Conservation (phyloP, 306 rosid genomes). For the Prunus dulcis region DNA sequence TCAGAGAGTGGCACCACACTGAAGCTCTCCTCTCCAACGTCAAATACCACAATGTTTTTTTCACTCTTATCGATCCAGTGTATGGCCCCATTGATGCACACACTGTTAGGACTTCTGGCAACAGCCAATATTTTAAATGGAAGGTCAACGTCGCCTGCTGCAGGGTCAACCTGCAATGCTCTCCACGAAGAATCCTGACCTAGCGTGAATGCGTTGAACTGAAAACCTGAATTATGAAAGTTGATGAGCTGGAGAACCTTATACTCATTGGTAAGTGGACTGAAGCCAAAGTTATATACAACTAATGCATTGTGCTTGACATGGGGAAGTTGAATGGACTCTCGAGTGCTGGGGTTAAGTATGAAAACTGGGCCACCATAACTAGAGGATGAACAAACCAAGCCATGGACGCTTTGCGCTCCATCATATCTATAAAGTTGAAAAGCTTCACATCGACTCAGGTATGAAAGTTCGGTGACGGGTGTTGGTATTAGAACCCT, state of each 20-base stretch:
- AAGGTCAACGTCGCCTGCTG: no score
- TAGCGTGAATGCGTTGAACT: no score
- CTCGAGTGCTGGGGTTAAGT: background rate
- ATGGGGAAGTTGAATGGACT: background rate
- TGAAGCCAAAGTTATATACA: background rate
- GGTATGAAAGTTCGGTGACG: background rate
- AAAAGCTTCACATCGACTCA: no score
- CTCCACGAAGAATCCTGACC: no score
- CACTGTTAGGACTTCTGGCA: accelerated
- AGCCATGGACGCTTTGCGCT: background rate
- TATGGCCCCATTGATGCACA: no score
- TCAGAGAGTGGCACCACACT: no score
- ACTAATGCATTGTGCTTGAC: background rate
- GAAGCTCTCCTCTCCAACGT: no score
- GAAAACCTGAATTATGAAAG: background rate
- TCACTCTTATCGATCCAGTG: no score
- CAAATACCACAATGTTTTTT: no score
- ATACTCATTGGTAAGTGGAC: background rate
- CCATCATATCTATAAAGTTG: background rate
- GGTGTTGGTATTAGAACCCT: background rate
- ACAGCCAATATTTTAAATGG: no score
- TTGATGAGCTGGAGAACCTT: background rate
- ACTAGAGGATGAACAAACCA: background rate
- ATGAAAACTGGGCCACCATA: background rate
- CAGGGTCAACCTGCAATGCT: no score